These are phyloP conservation scores for Cutaneotrichosporon cutaneum DNA, from an alignment of 1,284 basidiomycete genomes.

Conservation along the genomic window DNA sequence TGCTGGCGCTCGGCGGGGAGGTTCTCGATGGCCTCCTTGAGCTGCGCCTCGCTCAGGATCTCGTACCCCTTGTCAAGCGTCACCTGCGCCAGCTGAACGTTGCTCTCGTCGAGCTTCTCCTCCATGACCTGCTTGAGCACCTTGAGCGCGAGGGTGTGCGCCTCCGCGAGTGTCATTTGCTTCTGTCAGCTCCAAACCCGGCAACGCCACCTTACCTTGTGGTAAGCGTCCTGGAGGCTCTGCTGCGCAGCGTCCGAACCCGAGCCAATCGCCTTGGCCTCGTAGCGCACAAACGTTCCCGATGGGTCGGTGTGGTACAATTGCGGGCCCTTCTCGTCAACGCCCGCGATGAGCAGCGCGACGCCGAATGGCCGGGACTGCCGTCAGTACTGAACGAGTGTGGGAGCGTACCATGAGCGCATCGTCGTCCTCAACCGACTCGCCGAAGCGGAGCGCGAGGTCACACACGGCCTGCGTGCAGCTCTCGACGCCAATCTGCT, in stretches of 20 bases:
- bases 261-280: slow-evolving; percentile 97
- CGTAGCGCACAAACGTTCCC: slow-evolving; percentile 95
- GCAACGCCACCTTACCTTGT: slow-evolving; percentile 64
- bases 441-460: slow-evolving; percentile 93
- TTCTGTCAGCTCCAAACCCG: slow-evolving; percentile 53
- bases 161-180: slow-evolving; percentile 91
- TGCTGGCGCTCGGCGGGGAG: slow-evolving; percentile 30
- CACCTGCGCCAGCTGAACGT: slow-evolving; percentile 94
- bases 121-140: slow-evolving; percentile 99
- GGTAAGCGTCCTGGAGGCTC: slow-evolving; percentile 96
- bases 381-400: background rate
- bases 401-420: slow-evolving; percentile 78
- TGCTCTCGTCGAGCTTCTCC: slow-evolving; percentile 96
- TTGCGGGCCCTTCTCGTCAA: slow-evolving; percentile 95
- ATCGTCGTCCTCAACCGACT: slow-evolving; percentile 98
- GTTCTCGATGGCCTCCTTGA: slow-evolving; percentile 74
- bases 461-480: slow-evolving; percentile 98
- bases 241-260: slow-evolving; percentile 97
- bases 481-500: slow-evolving; percentile 93
- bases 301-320: slow-evolving; percentile 99
- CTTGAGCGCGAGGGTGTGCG: slow-evolving; percentile 78
- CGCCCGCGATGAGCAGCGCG: slow-evolving; percentile 91
- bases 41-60: slow-evolving; percentile 71
- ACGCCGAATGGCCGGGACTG: slow-evolving; percentile 97
- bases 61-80: slow-evolving; percentile 74